phyloP scores from a whole-genome alignment of 768 basidiomycete genomes.

The Kwoniella europaea region DNA sequence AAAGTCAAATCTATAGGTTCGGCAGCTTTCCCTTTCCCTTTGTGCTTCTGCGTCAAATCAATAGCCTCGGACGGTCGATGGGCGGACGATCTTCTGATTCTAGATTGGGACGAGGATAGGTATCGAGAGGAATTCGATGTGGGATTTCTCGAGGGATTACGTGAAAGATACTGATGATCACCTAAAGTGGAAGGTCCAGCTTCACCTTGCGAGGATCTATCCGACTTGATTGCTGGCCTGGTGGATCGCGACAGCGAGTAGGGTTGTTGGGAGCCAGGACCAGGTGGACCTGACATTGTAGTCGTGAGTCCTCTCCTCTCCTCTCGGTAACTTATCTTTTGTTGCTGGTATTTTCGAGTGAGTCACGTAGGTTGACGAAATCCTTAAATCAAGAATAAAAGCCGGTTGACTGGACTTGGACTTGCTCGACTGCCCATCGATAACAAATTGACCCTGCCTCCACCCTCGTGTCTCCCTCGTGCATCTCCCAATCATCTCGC shows the following conservation, averaged over 20 bases:
- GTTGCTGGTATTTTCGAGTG: too few relatives aligned
- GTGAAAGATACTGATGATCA: too few relatives aligned
- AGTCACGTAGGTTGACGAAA: not conserved
- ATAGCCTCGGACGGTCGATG: not conserved
- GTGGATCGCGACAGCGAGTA: not conserved
- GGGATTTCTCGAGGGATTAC: not conserved
- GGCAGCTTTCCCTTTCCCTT: conserved; percentile 9
- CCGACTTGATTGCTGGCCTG: not conserved
- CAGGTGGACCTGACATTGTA: conserved; percentile 9
- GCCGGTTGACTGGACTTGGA: not conserved
- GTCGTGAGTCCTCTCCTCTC: not conserved
- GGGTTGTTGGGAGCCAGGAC: not conserved
- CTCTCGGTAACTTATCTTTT: too few relatives aligned
- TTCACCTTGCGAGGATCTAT: not conserved
- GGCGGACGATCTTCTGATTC: not conserved
- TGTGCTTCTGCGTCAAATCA: not conserved
- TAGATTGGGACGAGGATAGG: not conserved
- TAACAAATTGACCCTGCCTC: conserved; percentile 3
- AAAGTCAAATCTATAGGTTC: conserved; percentile 23
- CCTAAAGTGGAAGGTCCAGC: not conserved
- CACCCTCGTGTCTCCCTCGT: conserved; percentile 10
- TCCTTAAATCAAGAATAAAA: too few relatives aligned
- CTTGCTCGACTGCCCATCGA: not conserved
- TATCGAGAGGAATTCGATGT: not conserved
- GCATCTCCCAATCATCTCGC: not conserved